Base-by-base conservation (phyloP, 78 protist species). In the Pelomyxa schiedti region DNA sequence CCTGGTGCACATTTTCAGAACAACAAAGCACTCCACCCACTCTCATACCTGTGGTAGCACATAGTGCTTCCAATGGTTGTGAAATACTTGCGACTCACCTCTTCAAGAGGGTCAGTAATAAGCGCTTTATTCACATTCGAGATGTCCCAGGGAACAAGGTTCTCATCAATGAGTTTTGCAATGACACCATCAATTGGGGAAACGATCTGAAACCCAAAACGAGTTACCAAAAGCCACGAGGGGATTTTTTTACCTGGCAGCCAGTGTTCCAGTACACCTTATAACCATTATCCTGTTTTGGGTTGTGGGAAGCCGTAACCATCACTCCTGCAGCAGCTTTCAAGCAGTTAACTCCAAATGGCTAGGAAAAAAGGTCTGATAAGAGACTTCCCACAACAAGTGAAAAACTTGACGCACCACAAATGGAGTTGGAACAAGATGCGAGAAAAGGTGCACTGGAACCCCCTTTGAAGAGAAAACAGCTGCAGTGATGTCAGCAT, bases 201-300 rank as follows among this genome's bases (percentile, higher is more conserved):
- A 64, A 83, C 79, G 72, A 88, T 88, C n/a, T n/a, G n/a, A n/a
- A n/a, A n/a, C n/a, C n/a, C n/a, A n/a, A n/a, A n/a, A n/a, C n/a
- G n/a, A n/a, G n/a, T n/a, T n/a, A n/a, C n/a, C n/a, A n/a, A n/a
- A n/a, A n/a, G n/a, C n/a, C n/a, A n/a, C n/a, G n/a, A n/a, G n/a
- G n/a, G n/a, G n/a, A n/a, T n/a, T n/a, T n/a, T n/a, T n/a, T n/a
- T n/a, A n/a, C n/a, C 53, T 87, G 91, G 37, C 79, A 68, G 22
- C 96, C 97, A 78, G 92, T 93, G n/a, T 52, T n/a, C 96, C 98
- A 95, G 84, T 97, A 97, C 29, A 97, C 91, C 72, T 97, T 97
- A 88, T 97, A 97, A 1, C 99, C 99, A 80, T 97, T 97, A 90
- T 95, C 97, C 38, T 88, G 70, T 80, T 92, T 92, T 36, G 97